Evolutionary conservation across 768 basidiomycete genomes (phyloP), one percentile per base, ranked within the genome.

Genomic region (Rhodosporidiobolus odoratus): DNA sequence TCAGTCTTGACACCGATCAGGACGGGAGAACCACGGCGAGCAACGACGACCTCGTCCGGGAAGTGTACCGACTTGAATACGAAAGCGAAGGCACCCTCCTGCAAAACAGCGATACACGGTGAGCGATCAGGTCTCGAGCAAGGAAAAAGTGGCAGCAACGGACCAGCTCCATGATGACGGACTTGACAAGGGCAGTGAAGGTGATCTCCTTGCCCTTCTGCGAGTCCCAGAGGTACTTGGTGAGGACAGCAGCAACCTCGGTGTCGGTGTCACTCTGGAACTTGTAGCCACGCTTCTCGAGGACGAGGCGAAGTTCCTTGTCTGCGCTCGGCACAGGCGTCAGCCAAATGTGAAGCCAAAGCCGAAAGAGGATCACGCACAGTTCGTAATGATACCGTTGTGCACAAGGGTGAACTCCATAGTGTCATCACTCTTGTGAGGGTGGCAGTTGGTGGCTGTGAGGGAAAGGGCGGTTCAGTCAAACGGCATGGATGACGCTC

Each of bases 1-100:
- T 99, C 95, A 25, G 96, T 98, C 88, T 98, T 98, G 79, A 99
- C 95, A 82, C 96, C 96, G 78, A 99, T 87, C 67, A 98, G 82
- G 38, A 99, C 86, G 37, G 96, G 96, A 21, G 95, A 97, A 76
- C 96, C 96, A 77, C 96, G 90, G 76, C 94, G 92, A 67, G 94
- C 92, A 60, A 91, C 90, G 72, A 98, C 94, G 73, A 94, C 86
- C 80, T 98, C 91, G 75, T 95, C 90, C 52, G 96, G 96, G 84
- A 87, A 99, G 83, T 98, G 93, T 41, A 80, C 81, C 9, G 93
- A 96, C 83, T 96, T 98, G 89, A 99, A 97, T 75, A 97, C 93
- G 81, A 99, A 95, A 25, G 96, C 96, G 76, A 98, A 99, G 4
- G 96, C 97, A 50, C 96, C 96, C 82, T 99, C 92, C 82, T 82